Base-by-base conservation (phyloP, 768 basidiomycete species). In the Suillus luteus region DNA sequence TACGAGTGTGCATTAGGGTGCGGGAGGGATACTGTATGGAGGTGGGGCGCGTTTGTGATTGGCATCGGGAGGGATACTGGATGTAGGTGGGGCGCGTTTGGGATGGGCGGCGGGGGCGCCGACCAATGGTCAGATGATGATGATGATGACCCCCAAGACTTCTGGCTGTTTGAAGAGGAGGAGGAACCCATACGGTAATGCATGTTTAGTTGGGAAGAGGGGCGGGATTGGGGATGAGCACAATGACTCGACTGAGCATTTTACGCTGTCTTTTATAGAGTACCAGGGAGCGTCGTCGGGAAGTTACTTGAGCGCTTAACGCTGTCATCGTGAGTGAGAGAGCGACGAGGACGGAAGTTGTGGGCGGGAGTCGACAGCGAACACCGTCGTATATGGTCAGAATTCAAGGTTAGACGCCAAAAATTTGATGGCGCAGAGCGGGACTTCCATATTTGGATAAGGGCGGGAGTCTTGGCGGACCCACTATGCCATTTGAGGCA, bases 1-100 rank as follows among this genome's bases (percentile, higher is more conserved):
- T 24, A 37, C 3, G 66, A 65, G 17, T 70, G 55, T 9, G 75
- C 67, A 49, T 75, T 75, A 12, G 74, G 74, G 59, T 75, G 75
- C 11, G 74, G 74, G 19, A 75, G 38, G 15, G 75, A 71, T 5
- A 75, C 74, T 3, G 74, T 69, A 17, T 61, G 67, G 38, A 74
- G 52, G 35, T 70, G 72, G 1, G 75, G 74, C 3, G 74, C 65
- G 40, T 65, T 11, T 0, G 68, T 75, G 48, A 67, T 71, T 35
- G 68, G 64, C 7, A 65, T 69, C 4, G 74, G 68, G 0, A 71
- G 67, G n/a, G 61, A 54, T 19, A 54, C 52, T 10, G 52, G 4
- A n/a, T 54, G 31, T 12, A 54, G 11, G 11, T 54, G 68, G 0
- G 75, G 74, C 1, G 74, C 63, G 44, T 62, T 11, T 0, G 74